A percentile compares a stretch with the other conserved stretches of the same genome.
phyloP scores from a whole-genome alignment of 208 protist species.

The Leishmania martiniquensis region DNA sequence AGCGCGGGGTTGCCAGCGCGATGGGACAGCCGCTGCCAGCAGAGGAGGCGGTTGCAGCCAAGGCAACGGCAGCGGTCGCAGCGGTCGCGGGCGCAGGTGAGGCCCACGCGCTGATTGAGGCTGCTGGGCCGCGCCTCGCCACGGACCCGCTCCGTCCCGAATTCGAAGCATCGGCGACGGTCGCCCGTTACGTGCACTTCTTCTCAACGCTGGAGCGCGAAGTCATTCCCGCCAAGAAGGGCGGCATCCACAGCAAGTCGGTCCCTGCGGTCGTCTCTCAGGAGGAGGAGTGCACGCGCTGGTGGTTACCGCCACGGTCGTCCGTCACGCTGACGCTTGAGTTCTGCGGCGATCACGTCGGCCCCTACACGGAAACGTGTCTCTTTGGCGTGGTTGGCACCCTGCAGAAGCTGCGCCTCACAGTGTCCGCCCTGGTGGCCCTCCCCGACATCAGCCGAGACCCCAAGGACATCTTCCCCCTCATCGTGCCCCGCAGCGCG shows the following conservation, averaged over 20 bases:
- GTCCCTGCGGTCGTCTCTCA: conserved; percentile 26
- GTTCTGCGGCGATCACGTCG: conserved; percentile 78
- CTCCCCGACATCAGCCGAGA: conserved; percentile 91
- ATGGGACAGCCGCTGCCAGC: neutral
- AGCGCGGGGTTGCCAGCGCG: neutral
- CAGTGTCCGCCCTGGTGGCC: conserved; percentile 45
- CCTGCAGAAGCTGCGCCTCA: conserved; percentile 61
- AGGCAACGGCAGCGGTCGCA: neutral
- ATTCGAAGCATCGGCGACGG: neutral
- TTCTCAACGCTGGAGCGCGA: conserved; percentile 77
- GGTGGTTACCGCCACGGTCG: conserved; percentile 76
- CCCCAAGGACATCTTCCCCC: conserved; percentile 84
- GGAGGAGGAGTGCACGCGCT: conserved; percentile 80
- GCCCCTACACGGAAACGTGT: conserved; percentile 37
- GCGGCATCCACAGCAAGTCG: conserved; percentile 29
- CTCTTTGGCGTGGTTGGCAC: conserved; percentile 87
- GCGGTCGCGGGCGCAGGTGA: neutral
- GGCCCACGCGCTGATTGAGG: neutral
- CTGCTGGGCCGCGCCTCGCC: neutral
- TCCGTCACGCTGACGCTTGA: conserved; percentile 71
- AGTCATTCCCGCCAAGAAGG: conserved; percentile 48
- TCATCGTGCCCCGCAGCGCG: conserved; percentile 38
- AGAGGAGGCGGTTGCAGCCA: neutral
- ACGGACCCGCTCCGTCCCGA: neutral
- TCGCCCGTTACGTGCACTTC: conserved; percentile 61